Conservation (phyloP, 2,329 filamentous ascomycete genomes). For the Colletotrichum acutatum region DNA sequence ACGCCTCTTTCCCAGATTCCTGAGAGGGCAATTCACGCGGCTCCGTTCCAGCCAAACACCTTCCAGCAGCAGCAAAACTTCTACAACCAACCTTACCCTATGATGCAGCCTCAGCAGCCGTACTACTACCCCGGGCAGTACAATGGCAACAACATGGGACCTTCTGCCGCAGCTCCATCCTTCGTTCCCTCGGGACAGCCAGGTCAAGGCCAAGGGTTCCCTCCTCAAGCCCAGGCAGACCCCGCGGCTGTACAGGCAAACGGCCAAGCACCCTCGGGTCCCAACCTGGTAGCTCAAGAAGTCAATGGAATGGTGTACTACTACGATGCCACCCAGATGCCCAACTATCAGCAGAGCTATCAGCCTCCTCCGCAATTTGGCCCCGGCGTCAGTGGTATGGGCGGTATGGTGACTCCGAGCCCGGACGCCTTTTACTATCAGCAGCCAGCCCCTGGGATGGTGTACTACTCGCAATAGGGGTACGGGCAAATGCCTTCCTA, state of each 20-base stretch:
- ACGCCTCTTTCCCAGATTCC: constrained; percentile 93
- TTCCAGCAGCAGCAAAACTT: constrained; percentile 67
- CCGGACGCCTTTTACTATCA: constrained; percentile 78
- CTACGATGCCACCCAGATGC: constrained; percentile 81
- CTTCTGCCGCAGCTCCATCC: constrained; percentile 56
- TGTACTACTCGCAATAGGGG: constrained; percentile 70
- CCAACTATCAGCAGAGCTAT: constrained; percentile 61
- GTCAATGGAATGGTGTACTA: constrained; percentile 97
- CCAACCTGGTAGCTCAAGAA: constrained; percentile 80
- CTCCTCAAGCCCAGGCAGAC: constrained; percentile 54
- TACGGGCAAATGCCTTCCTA: constrained; percentile 33
- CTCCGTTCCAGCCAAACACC: constrained; percentile 83
- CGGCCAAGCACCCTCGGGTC: constrained; percentile 60
- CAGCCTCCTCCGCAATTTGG: constrained; percentile 41
- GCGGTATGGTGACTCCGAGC: constrained; percentile 80
- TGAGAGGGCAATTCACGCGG: constrained; percentile 90
- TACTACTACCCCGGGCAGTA: constrained; percentile 64
- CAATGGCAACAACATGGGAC: constrained; percentile 42
- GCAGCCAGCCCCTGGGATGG: constrained; percentile 64
- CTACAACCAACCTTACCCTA: constrained; percentile 68
- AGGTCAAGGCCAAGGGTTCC: constrained; percentile 51
- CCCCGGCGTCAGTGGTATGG: constrained; percentile 73
- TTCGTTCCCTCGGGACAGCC: constrained; percentile 69
- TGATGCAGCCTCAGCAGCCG: constrained; percentile 64
- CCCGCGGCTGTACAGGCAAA: constrained; percentile 44